phyloP scores from a whole-genome alignment of 1,284 basidiomycete species.

The Leccinum fallax region DNA sequence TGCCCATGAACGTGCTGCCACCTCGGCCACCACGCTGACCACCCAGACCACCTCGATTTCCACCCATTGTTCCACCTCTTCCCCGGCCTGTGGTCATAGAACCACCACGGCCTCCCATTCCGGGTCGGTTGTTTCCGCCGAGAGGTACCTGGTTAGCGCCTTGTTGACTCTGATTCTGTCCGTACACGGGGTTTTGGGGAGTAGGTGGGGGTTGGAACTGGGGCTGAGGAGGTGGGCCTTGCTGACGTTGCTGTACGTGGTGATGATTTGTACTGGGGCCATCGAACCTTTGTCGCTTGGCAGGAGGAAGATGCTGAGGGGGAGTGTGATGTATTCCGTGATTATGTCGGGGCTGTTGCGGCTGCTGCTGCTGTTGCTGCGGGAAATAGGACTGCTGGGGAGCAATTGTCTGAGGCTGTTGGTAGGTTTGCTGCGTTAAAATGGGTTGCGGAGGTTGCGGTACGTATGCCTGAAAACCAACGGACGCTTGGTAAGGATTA shows the following conservation, averaged over 20 bases:
- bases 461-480: slow-evolving; percentile 66
- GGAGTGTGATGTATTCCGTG: slow-evolving; percentile 62
- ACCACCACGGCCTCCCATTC: slow-evolving; percentile 36
- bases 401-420: slow-evolving; percentile 36
- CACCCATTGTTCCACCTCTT: slow-evolving; percentile 49
- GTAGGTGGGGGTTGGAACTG: slow-evolving; percentile 52
- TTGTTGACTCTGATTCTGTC: slow-evolving; percentile 39
- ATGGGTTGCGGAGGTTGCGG: slow-evolving; percentile 59
- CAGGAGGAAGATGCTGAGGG: slow-evolving; percentile 73
- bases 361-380: slow-evolving; percentile 49
- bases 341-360: slow-evolving; percentile 47
- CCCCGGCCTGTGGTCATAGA: slow-evolving; percentile 43
- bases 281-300: slow-evolving; percentile 85
- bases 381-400: slow-evolving; percentile 45
- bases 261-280: slow-evolving; percentile 59
- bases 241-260: slow-evolving; percentile 42
- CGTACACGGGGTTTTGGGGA: slow-evolving; percentile 49
- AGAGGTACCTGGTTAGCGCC: slow-evolving; percentile 47
- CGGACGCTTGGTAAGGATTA: slow-evolving; percentile 76
- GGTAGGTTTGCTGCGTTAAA: slow-evolving; percentile 41
- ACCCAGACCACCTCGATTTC: slow-evolving; percentile 45
- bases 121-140: slow-evolving; percentile 46
- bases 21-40: slow-evolving; percentile 40
- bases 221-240: slow-evolving; percentile 31
- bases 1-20: slow-evolving; percentile 44